Percentiles rank a stretch among this genome's conserved stretches.
Conservation (phyloP, 2,329 filamentous ascomycete species). For the Daldinia eschscholtzii region DNA sequence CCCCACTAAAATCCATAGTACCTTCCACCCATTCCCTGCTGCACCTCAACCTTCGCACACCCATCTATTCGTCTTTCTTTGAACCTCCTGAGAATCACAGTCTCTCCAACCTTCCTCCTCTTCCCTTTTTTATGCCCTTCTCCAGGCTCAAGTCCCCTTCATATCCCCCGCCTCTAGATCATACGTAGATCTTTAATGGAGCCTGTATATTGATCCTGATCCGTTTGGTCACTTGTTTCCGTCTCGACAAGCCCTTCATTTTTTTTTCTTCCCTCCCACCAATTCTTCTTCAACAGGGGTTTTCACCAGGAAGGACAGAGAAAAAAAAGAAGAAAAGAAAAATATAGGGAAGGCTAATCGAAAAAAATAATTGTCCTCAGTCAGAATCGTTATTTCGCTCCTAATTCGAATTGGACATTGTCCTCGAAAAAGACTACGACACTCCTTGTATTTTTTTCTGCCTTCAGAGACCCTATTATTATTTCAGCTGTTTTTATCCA, state of each 20-base stretch:
- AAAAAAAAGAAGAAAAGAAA: constrained; percentile 28
- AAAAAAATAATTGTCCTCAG: constrained; percentile 32
- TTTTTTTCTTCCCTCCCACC: constrained; percentile 44
- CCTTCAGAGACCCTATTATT: constrained; percentile 34
- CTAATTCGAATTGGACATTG: constrained; percentile 37
- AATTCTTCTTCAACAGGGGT: constrained; percentile 40
- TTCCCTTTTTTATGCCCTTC: constrained; percentile 51
- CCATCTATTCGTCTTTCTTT: constrained; percentile 33
- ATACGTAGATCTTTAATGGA: constrained; percentile 53
- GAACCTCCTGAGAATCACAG: constrained; percentile 37
- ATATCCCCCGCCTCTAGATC: constrained; percentile 43
- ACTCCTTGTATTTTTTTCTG: constrained; percentile 42
- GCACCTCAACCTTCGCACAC: constrained; percentile 27
- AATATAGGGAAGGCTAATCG: constrained; percentile 33
- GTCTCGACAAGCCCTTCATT: constrained; percentile 37
- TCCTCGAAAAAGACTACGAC: constrained; percentile 40
- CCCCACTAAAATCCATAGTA: constrained; percentile 42
- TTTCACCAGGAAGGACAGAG: constrained; percentile 32
- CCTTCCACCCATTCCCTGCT: constrained; percentile 41
- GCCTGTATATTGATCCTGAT: constrained; percentile 55
- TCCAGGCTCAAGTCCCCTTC: constrained; percentile 50
- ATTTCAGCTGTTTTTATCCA: constrained; percentile 31
- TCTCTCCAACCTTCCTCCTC: constrained; percentile 43
- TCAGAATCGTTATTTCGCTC: constrained; percentile 37
- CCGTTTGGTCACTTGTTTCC: constrained; percentile 51